Percentiles rank a stretch among this genome's conserved stretches.
Conservation (phyloP, 75 land plant species). For the Cupressus sempervirens region DNA sequence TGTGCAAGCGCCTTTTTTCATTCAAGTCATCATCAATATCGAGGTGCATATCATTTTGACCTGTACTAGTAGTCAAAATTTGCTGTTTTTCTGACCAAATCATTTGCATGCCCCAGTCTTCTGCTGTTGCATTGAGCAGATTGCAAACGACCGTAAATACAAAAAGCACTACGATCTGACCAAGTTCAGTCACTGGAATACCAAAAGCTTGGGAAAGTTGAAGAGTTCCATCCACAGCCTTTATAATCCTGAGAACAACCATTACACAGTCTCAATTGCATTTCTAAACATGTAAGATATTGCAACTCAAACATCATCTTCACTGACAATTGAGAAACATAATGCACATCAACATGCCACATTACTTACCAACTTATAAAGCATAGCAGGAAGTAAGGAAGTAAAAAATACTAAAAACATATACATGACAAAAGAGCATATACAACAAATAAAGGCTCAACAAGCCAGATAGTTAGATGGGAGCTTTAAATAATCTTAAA, state of each 20-base stretch:
- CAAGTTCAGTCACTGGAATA: conserved; percentile 40
- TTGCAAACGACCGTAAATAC: conserved; percentile 40
- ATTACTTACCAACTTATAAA: not conserved
- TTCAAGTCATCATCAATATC: conserved; percentile 27
- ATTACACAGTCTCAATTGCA: not conserved
- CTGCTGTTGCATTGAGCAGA: conserved; percentile 52
- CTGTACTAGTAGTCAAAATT: conserved; percentile 11
- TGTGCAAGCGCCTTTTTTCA: conserved; percentile 29
- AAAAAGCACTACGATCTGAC: conserved; percentile 56
- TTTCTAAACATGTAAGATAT: not conserved
- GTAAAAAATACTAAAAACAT: not conserved
- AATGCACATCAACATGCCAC: not conserved
- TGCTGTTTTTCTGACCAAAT: conserved; percentile 20
- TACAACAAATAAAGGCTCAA: not conserved
- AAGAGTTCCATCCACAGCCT: conserved; percentile 55
- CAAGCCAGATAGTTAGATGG: not conserved
- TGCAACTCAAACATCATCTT: not conserved
- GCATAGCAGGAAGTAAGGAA: not conserved
- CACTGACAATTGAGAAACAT: not conserved
- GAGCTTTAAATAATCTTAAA: not conserved
- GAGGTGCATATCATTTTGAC: conserved; percentile 26
- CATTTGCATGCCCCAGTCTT: conserved; percentile 55
- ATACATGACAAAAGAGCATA: not conserved
- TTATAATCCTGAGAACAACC: conserved; percentile 48
- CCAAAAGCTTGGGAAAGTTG: conserved; percentile 47